Percentiles rank a stretch among this genome's conserved stretches.
Evolutionary conservation across 2,329 filamentous ascomycete genomes (phyloP).

Genomic region (Intubia oerlemansii): DNA sequence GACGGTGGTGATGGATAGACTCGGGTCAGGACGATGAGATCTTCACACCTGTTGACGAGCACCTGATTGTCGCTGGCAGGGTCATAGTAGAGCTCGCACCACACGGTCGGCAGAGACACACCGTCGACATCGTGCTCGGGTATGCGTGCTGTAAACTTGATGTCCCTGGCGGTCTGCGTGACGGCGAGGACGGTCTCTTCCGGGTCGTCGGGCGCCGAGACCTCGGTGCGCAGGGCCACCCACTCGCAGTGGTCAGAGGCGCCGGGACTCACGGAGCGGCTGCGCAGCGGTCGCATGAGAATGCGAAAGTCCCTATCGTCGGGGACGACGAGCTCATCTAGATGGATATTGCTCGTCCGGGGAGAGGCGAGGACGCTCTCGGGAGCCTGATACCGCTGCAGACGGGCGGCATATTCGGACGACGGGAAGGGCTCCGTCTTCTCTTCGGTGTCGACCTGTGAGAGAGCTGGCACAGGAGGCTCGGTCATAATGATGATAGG

Average conservation of each 20-base stretch:
- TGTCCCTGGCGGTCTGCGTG: slow-evolving; percentile 36
- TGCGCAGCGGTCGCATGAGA: slow-evolving; percentile 29
- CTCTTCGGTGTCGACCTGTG: slow-evolving; percentile 20
- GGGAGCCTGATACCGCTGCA: no score
- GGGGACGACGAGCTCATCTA: slow-evolving; percentile 26
- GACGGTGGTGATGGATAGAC: slow-evolving; percentile 18
- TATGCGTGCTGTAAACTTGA: slow-evolving; percentile 36
- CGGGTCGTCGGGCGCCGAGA: slow-evolving; percentile 26
- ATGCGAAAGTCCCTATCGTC: slow-evolving; percentile 31
- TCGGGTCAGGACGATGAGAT: slow-evolving; percentile 27
- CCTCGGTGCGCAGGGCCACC: slow-evolving; percentile 32
- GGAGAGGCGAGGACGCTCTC: slow-evolving; percentile 13
- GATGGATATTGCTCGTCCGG: no score
- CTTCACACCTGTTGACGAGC: slow-evolving; percentile 31
- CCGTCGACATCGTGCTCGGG: slow-evolving; percentile 22
- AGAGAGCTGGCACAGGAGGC: no score
- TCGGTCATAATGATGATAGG: no score
- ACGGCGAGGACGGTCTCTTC: slow-evolving; percentile 35
- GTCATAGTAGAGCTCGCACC: slow-evolving; percentile 39
- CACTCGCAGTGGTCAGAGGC: slow-evolving; percentile 32
- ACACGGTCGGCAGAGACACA: slow-evolving; percentile 24
- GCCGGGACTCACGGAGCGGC: slow-evolving; percentile 32
- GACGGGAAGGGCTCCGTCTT: slow-evolving; percentile 37
- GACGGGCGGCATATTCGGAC: no score
- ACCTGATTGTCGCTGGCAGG: slow-evolving; percentile 36